phyloP scores from a whole-genome alignment of 2,329 filamentous ascomycete species.

The Colletotrichum sp. region DNA sequence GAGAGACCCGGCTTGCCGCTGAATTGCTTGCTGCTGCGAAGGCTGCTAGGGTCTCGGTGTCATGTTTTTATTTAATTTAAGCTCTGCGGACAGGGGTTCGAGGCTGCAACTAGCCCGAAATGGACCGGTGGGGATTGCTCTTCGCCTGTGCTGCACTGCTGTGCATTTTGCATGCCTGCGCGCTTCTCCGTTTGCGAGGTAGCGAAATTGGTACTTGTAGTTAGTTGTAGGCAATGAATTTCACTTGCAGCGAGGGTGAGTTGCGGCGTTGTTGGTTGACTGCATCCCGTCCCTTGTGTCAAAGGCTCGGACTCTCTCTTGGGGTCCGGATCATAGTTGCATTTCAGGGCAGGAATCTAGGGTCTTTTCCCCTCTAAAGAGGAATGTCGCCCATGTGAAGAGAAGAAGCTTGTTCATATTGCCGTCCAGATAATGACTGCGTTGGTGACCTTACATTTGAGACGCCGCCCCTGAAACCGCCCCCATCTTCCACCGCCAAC shows the following conservation, averaged over 20 bases:
- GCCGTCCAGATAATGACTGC: background rate
- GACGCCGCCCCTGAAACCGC: background rate
- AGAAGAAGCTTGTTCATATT: background rate
- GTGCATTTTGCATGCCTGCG: background rate
- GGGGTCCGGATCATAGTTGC: background rate
- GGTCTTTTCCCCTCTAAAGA: background rate
- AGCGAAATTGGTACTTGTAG: background rate
- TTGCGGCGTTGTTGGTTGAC: background rate
- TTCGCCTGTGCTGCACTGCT: background rate
- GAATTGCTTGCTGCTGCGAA: background rate
- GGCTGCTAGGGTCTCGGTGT: background rate
- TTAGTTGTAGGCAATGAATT: background rate
- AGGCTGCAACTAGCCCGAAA: background rate
- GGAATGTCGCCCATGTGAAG: background rate
- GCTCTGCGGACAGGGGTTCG: background rate
- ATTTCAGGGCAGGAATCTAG: background rate
- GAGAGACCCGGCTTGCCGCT: background rate
- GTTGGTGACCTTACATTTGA: background rate
- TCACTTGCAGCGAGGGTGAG: background rate
- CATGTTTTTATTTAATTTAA: constrained; percentile 8
- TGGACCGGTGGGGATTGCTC: background rate
- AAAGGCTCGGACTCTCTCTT: background rate
- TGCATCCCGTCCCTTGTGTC: background rate
- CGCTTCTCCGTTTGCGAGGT: background rate
- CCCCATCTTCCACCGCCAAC: background rate